Base-by-base conservation (phyloP, 768 basidiomycete genomes). In the Boletus reticuloceps region DNA sequence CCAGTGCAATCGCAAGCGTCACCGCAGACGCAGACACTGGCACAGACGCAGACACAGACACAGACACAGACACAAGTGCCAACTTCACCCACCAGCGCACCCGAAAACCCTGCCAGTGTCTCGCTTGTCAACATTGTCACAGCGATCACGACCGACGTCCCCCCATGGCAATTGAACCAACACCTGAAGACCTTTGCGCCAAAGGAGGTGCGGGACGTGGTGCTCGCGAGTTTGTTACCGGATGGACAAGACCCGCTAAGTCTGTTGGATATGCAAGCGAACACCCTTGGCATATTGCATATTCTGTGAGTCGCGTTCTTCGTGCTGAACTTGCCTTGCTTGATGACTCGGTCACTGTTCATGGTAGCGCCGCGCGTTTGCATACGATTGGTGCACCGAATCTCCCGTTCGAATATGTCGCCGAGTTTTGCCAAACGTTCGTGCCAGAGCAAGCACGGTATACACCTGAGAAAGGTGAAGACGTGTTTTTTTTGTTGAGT, bases 221-320 rank as follows among this genome's bases (percentile, higher is more conserved):
- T 85, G 46, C 74, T 89, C 5, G 76, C 82, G 6, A 78, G 81
- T 58, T 56, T 76, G 12, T 64, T 89, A 8, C 66, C 79, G 0
- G 77, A 78, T 45, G 88, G 85, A 5, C 80, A 84, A 59, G 90
- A 93, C 68, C 91, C 91, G 10, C 64, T 93, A 48, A 53, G 71
- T 4, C 66, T 86, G 10, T 70, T 93, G 36, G 79, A 86, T 62
- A 69, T 82, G 25, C 69, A 73, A 31, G 64, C 62, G 31, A 80
- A 89, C 65, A 86, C 88, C 1, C 68, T 92, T 4, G 86, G 83
- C 0, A 78, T 83, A 40, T 68, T 92, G 40, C 87, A 84, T 61
- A 88, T 93, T 42, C 66, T 93, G 90, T 91, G 60, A 72, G 87
- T 76, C 31, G 19, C 17, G 39, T 20, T 6, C 2, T 19, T 39